phyloP scores from a whole-genome alignment of 176 grass and related monocot species.

The Zizania latifolia region DNA sequence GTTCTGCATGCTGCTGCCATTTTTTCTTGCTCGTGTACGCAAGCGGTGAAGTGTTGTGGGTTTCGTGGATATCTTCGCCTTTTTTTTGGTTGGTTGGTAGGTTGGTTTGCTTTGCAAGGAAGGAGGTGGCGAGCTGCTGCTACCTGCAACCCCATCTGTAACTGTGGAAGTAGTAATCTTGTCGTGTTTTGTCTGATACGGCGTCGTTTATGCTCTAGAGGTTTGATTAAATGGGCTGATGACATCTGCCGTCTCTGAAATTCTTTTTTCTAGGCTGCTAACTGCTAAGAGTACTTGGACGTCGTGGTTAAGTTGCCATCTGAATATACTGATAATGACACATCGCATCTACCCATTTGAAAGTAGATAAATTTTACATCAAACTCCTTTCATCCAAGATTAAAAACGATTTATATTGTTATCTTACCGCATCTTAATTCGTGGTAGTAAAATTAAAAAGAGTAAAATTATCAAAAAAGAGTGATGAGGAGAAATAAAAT shows the following conservation, averaged over 20 bases:
- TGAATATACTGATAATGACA: neutral
- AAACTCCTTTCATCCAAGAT: no score
- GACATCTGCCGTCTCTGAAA: neutral
- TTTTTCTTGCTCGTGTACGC: constrained; percentile 16
- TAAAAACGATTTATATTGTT: no score
- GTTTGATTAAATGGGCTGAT: neutral
- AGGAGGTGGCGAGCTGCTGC: neutral
- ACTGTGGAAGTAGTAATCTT: no score
- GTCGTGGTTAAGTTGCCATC: neutral
- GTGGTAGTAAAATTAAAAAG: no score
- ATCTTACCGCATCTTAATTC: no score
- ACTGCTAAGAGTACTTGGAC: constrained; percentile 10
- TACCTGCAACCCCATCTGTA: no score
- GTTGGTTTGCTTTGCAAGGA: constrained; percentile 29
- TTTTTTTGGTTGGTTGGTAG: neutral
- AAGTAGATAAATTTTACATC: no score
- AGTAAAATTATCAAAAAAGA: no score
- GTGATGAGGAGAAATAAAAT: no score
- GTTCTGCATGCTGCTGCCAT: neutral
- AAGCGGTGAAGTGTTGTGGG: constrained; percentile 16
- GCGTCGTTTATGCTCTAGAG: neutral
- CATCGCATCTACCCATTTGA: neutral
- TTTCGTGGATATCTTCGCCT: constrained; percentile 16
- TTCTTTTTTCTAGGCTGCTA: no score
- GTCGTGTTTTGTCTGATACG: neutral